Evolutionary conservation across 495 filamentous ascomycete species (phyloP).

Genomic region (Aspergillus hancockii): DNA sequence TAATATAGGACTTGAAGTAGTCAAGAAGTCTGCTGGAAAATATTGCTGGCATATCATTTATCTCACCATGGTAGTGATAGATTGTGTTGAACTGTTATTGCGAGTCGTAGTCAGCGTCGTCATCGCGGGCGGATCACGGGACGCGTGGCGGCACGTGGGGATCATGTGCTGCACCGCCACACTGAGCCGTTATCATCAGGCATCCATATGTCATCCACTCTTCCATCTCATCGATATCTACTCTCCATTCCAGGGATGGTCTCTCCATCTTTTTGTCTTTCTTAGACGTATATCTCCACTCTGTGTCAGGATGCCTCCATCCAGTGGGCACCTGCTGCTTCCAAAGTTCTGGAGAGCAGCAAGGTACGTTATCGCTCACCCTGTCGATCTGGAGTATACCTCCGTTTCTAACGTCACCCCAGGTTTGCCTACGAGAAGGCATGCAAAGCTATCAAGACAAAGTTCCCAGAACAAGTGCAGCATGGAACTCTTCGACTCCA

Average conservation of each 20-base stretch:
- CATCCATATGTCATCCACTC: constrained; percentile 22
- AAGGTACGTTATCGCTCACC: constrained; percentile 44
- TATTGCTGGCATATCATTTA: no score
- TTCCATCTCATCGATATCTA: constrained; percentile 27
- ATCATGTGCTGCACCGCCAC: constrained; percentile 40
- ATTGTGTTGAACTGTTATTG: neutral
- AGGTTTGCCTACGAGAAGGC: constrained; percentile 68
- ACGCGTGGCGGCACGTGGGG: constrained; percentile 11
- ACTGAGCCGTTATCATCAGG: constrained; percentile 34
- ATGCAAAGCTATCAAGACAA: constrained; percentile 60
- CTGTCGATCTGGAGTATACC: constrained; percentile 9
- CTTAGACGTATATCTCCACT: constrained; percentile 16
- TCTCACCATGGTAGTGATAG: no score
- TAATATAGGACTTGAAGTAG: no score
- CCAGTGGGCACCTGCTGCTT: constrained; percentile 68
- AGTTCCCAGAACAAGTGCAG: constrained; percentile 56
- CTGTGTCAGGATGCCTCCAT: constrained; percentile 61
- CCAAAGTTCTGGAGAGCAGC: constrained; percentile 68
- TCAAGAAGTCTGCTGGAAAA: no score
- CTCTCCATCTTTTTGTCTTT: constrained; percentile 12
- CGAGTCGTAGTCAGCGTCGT: neutral
- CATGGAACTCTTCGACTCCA: constrained; percentile 44
- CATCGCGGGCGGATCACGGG: neutral
- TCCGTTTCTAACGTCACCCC: constrained; percentile 23
- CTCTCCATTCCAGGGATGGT: constrained; percentile 17